Conservation (phyloP, 2,329 filamentous ascomycete species). For the Xylaria sp. region DNA sequence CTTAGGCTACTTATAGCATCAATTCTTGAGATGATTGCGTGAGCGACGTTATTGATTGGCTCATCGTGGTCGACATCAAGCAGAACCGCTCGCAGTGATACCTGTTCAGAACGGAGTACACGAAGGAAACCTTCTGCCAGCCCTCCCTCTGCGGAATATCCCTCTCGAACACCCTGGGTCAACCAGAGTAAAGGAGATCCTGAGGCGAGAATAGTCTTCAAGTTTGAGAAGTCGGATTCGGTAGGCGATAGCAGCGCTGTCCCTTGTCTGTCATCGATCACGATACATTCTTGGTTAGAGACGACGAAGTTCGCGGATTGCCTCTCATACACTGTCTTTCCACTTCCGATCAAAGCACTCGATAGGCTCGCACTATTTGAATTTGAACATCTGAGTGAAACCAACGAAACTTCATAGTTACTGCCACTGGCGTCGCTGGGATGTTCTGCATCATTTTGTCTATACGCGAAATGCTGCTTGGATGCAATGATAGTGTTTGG, state of each 20-base stretch:
- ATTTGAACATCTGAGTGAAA: conserved; percentile 18
- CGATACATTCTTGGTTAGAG: conserved; percentile 25
- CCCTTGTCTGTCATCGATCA: conserved; percentile 41
- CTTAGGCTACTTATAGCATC: conserved; percentile 31
- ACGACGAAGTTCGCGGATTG: conserved; percentile 21
- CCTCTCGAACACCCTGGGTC: conserved; percentile 40
- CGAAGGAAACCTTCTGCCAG: conserved; percentile 43
- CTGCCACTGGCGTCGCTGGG: background rate
- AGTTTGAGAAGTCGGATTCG: conserved; percentile 26
- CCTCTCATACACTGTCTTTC: conserved; percentile 22
- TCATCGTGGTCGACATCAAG: conserved; percentile 40
- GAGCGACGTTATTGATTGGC: conserved; percentile 23
- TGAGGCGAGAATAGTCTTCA: conserved; percentile 37
- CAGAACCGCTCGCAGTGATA: conserved; percentile 34
- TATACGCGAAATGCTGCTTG: conserved; percentile 30
- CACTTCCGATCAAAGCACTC: conserved; percentile 21
- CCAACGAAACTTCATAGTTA: conserved; percentile 15
- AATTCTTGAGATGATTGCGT: conserved; percentile 31
- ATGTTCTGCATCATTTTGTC: conserved; percentile 3
- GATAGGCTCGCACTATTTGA: conserved; percentile 11
- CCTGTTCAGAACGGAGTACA: conserved; percentile 42
- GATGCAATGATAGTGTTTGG: conserved; percentile 20
- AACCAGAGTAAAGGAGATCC: conserved; percentile 38
- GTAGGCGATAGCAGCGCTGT: conserved; percentile 32
- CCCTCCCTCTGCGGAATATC: conserved; percentile 33